phyloP scores from a whole-genome alignment of 164 flowering plant genomes.

The Sedum album region DNA sequence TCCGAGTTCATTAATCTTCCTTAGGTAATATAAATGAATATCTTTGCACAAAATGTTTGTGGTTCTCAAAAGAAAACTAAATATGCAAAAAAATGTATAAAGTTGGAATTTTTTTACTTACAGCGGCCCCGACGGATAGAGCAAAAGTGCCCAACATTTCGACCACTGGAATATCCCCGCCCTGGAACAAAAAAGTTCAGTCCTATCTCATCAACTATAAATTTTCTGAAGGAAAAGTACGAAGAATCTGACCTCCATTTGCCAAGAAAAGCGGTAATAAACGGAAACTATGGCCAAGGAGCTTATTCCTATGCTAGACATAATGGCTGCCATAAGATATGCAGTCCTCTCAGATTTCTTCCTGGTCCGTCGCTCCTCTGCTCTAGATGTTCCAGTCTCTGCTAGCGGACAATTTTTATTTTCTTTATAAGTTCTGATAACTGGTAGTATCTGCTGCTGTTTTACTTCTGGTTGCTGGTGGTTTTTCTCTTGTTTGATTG shows the following conservation, averaged over 20 bases:
- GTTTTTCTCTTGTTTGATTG: neutral
- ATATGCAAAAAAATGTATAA: neutral
- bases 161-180: constrained; percentile 56
- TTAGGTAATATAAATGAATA: neutral
- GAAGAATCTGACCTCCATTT: constrained; percentile 51
- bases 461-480: neutral
- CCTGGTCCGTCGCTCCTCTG: constrained; percentile 40
- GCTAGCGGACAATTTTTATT: neutral
- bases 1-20: neutral
- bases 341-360: constrained; percentile 62
- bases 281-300: constrained; percentile 73
- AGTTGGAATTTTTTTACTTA: constrained; percentile 26
- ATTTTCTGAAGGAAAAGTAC: no score
- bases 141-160: constrained; percentile 89
- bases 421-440: neutral
- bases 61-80: no score
- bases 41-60: neutral
- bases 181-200: constrained; percentile 24
- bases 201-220: neutral
- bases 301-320: constrained; percentile 76
- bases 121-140: constrained; percentile 84
- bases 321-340: constrained; percentile 77
- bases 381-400: neutral
- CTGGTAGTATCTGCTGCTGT: neutral
- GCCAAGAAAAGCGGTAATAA: constrained; percentile 80